phyloP scores from a whole-genome alignment of 257 asterid species.

The Solanum sparsipilum region DNA sequence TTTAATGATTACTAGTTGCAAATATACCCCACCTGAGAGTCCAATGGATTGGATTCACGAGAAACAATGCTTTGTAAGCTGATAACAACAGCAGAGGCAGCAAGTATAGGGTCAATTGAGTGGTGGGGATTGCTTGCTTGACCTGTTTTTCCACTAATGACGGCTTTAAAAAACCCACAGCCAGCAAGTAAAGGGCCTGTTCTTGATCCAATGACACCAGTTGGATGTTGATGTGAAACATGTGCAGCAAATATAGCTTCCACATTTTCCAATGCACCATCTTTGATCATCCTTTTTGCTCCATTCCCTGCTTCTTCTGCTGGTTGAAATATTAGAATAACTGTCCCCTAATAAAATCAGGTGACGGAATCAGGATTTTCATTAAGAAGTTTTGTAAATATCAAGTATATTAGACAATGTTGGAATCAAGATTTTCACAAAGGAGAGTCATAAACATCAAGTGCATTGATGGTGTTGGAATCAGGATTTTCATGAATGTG shows the following conservation, averaged over 20 bases:
- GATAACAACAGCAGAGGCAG: conserved; percentile 88
- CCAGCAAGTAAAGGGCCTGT: conserved; percentile 85
- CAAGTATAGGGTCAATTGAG: conserved; percentile 49
- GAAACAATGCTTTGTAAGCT: conserved; percentile 82
- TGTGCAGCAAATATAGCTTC: conserved; percentile 85
- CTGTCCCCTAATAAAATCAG: conserved; percentile 48
- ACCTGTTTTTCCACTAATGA: conserved; percentile 24
- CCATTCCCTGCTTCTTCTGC: conserved; percentile 99
- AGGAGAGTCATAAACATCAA: neutral
- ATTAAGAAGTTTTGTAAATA: too few relatives aligned
- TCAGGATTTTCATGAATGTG: neutral
- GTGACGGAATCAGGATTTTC: neutral
- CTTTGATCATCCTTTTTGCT: conserved; percentile 70
- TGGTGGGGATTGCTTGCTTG: conserved; percentile 16
- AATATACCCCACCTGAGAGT: conserved; percentile 50
- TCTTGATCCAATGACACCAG: conserved; percentile 72
- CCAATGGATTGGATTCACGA: conserved; percentile 82
- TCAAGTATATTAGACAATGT: neutral
- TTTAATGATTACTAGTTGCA: neutral
- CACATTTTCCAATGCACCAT: conserved; percentile 65
- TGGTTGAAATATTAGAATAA: conserved; percentile 76
- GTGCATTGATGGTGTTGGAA: neutral
- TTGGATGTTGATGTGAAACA: conserved; percentile 56
- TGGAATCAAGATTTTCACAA: neutral
- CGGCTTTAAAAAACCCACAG: conserved; percentile 80